Evolutionary conservation across 305 asterid genomes (phyloP), one percentile per base, ranked within the genome.

Genomic region (Fraxinus platypoda): DNA sequence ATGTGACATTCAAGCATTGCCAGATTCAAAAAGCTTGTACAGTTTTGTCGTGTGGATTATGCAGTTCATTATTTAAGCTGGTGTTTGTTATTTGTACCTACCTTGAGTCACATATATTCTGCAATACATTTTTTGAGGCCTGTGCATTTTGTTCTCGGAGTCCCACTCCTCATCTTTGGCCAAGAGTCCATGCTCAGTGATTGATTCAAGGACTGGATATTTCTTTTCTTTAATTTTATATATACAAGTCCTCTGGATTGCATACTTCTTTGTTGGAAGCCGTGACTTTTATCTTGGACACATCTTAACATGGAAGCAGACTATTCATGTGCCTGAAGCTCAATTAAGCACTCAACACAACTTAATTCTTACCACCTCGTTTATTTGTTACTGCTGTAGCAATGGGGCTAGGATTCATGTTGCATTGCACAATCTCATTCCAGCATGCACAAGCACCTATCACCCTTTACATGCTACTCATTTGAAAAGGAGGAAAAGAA

Each of bases 331-430:
- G 34, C 73, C 73, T 3, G 33, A 9, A 64, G 73, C 34, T 64
- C 34, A 64, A 64, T 64, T 23, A 13, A 26, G 34, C 73, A 23
- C 34, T 25, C n/a, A 64, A 64, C 6, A 25, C 73, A 23, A 25
- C 73, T 11, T 11, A 25, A 26, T 8, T 64, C 34, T 64, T 26
- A 8, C 73, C n/a, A 64, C 34, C 73, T 23, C 17, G 12, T 23
- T 59, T 64, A 26, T 23, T 64, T 64, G 73, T 25, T 64, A 57
- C 66, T 57, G 12, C 80, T 89, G 26, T 57, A 57, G 66, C 66
- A 57, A 5, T 57, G 66, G 26, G 66, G 26, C 66, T 57, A 57
- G 66, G 66, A 57, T 57, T 57, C 66, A 19, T 57, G 66, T 57
- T n/a, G 70, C 13, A 59, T 21, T 23, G 28, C 30, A 28, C 35